Evolutionary conservation across 2,329 filamentous ascomycete genomes (phyloP).

Genomic region (Dactylonectria macrodidyma): DNA sequence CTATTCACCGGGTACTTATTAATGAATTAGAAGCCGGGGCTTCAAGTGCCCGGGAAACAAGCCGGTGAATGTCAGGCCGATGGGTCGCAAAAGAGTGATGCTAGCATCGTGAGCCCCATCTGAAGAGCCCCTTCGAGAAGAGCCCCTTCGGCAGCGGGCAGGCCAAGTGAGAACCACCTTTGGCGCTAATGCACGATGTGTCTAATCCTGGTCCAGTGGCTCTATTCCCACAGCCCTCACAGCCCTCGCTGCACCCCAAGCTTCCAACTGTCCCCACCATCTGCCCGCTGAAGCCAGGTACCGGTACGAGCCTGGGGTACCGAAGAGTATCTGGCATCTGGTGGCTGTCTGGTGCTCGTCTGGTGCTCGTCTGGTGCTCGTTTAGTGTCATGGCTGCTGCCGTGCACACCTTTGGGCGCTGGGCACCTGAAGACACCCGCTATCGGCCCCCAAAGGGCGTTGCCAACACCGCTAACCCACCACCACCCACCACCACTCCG

Average conservation of each 20-base stretch:
- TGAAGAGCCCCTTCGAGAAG: slow-evolving; percentile 5
- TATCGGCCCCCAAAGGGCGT: slow-evolving; percentile 13
- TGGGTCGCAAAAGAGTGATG: slow-evolving; percentile 34
- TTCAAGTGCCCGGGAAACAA: slow-evolving; percentile 14
- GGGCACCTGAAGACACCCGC: slow-evolving; percentile 6
- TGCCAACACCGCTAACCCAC: slow-evolving; percentile 14
- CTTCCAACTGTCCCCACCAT: slow-evolving; percentile 10
- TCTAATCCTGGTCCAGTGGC: slow-evolving; percentile 45
- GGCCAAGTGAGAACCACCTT: slow-evolving; percentile 32
- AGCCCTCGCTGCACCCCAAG: slow-evolving; percentile 23
- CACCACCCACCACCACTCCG: neutral
- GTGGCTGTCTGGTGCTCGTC: neutral
- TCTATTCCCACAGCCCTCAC: slow-evolving; percentile 22
- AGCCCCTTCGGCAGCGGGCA: slow-evolving; percentile 42
- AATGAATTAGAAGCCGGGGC: slow-evolving; percentile 33
- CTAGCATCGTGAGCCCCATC: slow-evolving; percentile 34
- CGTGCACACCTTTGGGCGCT: slow-evolving; percentile 10
- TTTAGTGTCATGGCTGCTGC: slow-evolving; percentile 13
- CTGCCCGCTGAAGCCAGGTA: slow-evolving; percentile 10
- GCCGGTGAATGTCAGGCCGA: neutral
- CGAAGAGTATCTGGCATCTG: slow-evolving; percentile 25
- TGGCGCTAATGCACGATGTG: slow-evolving; percentile 50
- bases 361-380: slow-evolving; percentile 13
- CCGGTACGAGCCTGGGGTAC: slow-evolving; percentile 32
- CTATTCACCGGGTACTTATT: slow-evolving; percentile 6